These are phyloP conservation scores for Picea abies DNA, from an alignment of 83 land plant species.

Conservation along the genomic window DNA sequence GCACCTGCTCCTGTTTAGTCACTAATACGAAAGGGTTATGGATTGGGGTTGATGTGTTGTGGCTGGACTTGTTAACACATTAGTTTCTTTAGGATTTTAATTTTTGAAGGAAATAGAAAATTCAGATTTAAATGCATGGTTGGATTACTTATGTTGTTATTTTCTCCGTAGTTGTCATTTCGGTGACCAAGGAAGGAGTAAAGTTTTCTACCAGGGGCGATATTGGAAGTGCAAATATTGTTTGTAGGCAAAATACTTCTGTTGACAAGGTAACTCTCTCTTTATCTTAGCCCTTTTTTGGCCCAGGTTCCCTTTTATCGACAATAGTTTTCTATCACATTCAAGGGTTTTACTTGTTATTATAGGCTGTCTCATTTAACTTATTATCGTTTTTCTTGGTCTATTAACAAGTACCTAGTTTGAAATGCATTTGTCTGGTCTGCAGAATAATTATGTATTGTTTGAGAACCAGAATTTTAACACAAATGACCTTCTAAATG, in stretches of 20 bases:
- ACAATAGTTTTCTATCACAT: not conserved
- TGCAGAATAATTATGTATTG: not conserved
- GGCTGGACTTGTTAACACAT: too few relatives aligned
- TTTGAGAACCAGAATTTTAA: too few relatives aligned
- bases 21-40: too few relatives aligned
- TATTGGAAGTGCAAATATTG: slow-evolving; percentile 95
- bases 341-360: too few relatives aligned
- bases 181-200: slow-evolving; percentile 98
- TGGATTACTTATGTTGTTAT: slow-evolving; percentile 7
- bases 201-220: slow-evolving; percentile 95
- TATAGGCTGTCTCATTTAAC: too few relatives aligned
- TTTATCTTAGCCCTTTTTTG: not conserved
- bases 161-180: slow-evolving; percentile 75
- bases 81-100: too few relatives aligned
- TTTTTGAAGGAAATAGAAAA: too few relatives aligned
- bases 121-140: not conserved
- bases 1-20: too few relatives aligned
- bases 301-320: not conserved
- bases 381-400: not conserved
- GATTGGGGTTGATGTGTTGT: too few relatives aligned
- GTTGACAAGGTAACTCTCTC: slow-evolving; percentile 75
- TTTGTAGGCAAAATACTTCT: slow-evolving; percentile 87
- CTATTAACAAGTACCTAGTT: not conserved
- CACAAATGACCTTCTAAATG: too few relatives aligned
- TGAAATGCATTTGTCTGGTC: not conserved